Evolutionary conservation across 2,329 filamentous ascomycete genomes (phyloP).

Genomic region (Neofusicoccum sp.): DNA sequence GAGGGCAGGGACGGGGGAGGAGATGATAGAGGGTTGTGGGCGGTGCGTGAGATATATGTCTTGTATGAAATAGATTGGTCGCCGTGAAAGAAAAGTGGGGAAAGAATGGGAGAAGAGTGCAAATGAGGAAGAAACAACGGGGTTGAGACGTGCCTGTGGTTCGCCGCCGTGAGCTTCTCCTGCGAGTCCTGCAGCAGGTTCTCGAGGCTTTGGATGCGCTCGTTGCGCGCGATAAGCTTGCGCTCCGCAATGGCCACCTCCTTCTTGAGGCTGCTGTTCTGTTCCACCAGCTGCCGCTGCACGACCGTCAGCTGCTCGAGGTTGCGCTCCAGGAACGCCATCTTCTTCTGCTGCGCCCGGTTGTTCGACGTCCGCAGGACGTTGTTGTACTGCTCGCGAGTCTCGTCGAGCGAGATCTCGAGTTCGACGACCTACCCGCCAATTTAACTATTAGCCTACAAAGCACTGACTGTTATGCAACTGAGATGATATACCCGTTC

Average conservation of each 20-base stretch:
- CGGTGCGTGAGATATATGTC: conserved; percentile 15
- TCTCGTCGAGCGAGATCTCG: conserved; percentile 96
- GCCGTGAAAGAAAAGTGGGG: conserved; percentile 15
- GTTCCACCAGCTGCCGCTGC: conserved; percentile 94
- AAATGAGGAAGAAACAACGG: conserved; percentile 17
- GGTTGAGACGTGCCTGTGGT: conserved; percentile 73
- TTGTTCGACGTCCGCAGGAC: conserved; percentile 96
- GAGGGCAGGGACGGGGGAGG: conserved; percentile 5
- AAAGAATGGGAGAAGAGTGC: conserved; percentile 8
- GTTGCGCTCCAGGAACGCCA: conserved; percentile 98
- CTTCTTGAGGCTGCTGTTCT: conserved; percentile 96
- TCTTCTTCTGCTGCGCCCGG: conserved; percentile 99
- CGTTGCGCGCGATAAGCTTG: conserved; percentile 93
- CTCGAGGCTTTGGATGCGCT: conserved; percentile 93
- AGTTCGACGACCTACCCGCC: conserved; percentile 72
- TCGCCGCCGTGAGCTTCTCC: conserved; percentile 95
- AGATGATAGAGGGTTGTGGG: conserved; percentile 14
- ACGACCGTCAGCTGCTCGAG: conserved; percentile 97
- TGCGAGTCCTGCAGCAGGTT: conserved; percentile 91
- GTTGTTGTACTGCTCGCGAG: conserved; percentile 98
- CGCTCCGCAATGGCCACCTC: conserved; percentile 98
- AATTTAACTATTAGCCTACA: conserved; percentile 14
- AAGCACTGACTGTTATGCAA: conserved; percentile 18
- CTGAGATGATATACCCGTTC: conserved; percentile 63
- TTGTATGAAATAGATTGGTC: conserved; percentile 18